Conservation (phyloP, 805 yeast genomes). For the Scheffersomyces coipomensis region DNA sequence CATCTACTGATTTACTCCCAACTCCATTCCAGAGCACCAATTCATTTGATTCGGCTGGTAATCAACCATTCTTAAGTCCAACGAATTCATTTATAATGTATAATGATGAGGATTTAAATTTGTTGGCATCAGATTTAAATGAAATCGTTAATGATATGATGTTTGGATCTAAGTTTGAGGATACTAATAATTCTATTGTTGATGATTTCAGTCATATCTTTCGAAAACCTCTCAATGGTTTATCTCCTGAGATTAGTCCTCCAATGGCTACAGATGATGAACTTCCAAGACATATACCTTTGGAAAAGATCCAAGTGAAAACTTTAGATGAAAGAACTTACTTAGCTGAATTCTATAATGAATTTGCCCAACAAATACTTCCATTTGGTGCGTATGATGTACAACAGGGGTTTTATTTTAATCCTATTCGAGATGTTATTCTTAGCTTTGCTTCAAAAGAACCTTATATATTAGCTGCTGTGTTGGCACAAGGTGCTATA, state of each 20-base stretch:
- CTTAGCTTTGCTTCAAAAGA: constrained; percentile 60
- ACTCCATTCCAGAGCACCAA: not conserved
- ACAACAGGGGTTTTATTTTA: constrained; percentile 20
- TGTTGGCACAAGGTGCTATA: constrained; percentile 71
- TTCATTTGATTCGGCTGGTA: not conserved
- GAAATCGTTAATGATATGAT: constrained; percentile 40
- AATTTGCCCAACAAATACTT: constrained; percentile 33
- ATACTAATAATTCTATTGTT: not conserved
- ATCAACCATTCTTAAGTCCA: not conserved
- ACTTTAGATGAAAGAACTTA: constrained; percentile 28
- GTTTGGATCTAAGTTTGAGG: constrained; percentile 28
- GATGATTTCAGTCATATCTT: not conserved
- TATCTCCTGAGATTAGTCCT: not conserved
- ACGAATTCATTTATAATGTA: constrained; percentile 7
- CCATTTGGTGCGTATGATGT: constrained; percentile 38
- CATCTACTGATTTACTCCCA: not conserved
- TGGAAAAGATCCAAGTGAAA: constrained; percentile 26
- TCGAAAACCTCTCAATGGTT: not conserved
- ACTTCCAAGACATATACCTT: constrained; percentile 25
- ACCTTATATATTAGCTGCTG: constrained; percentile 65
- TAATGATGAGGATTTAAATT: constrained; percentile 27
- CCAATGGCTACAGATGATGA: constrained; percentile 2
- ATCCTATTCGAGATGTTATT: constrained; percentile 63
- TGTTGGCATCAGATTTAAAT: constrained; percentile 38
- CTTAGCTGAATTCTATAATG: constrained; percentile 33